A percentile compares a stretch with the other conserved stretches of the same genome.
Conservation (phyloP, 495 filamentous ascomycete genomes). For the Cudoniella acicularis region DNA sequence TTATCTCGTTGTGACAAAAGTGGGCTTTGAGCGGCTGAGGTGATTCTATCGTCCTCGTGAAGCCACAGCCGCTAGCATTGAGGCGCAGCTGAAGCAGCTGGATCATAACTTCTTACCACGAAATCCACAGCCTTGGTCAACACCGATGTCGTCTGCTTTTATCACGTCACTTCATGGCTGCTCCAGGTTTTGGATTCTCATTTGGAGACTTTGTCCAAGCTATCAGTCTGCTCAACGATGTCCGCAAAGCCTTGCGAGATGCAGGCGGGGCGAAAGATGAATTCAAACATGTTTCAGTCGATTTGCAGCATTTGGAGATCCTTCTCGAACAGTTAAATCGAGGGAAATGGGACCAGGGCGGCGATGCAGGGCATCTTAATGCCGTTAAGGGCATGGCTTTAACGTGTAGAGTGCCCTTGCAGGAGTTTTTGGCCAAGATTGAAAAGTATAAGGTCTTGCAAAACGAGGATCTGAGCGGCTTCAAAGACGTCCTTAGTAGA, state of each 20-base stretch:
- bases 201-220: conserved; percentile 39
- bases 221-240: conserved; percentile 27
- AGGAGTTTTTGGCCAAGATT: conserved; percentile 27
- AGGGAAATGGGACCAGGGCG: conserved; percentile 24
- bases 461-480: conserved; percentile 8
- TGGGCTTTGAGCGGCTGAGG: no score
- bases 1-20: no score
- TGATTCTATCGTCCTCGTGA: no score
- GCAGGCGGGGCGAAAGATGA: conserved; percentile 28
- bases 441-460: conserved; percentile 25
- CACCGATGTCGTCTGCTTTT: no score
- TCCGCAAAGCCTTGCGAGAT: conserved; percentile 25
- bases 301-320: conserved; percentile 28
- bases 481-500: not conserved
- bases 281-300: conserved; percentile 26
- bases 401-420: conserved; percentile 25
- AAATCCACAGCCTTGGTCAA: no score
- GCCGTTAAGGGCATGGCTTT: conserved; percentile 31
- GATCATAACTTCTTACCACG: no score
- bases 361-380: conserved; percentile 27
- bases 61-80: no score
- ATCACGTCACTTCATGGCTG: no score
- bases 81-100: no score
- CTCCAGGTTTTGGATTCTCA: conserved; percentile 44
- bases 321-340: conserved; percentile 24